These are phyloP conservation scores for Heterobasidion irregulare DNA, from an alignment of 1,284 basidiomycete genomes.

Conservation along the genomic window DNA sequence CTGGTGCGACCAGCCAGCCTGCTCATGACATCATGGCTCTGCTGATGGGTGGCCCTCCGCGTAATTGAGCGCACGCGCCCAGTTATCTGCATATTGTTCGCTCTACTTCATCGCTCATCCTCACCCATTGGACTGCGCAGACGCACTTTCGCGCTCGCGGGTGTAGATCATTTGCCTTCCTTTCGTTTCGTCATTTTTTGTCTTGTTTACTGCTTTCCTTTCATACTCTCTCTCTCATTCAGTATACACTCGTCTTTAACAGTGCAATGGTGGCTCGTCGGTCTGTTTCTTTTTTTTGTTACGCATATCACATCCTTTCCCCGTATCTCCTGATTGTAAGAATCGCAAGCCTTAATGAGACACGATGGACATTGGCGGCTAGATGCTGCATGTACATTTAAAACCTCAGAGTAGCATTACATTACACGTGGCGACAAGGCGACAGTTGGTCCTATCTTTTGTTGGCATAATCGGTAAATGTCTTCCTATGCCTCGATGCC, in stretches of 20 bases:
- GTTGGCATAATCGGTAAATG: too few relatives aligned
- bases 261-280: background rate
- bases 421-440: too few relatives aligned
- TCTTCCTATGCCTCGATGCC: too few relatives aligned
- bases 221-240: background rate
- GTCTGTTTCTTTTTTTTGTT: background rate
- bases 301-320: background rate
- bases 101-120: background rate
- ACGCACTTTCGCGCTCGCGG: background rate
- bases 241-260: background rate
- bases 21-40: conserved; percentile 71
- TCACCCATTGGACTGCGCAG: background rate
- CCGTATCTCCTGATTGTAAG: background rate
- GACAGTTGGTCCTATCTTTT: too few relatives aligned
- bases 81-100: background rate
- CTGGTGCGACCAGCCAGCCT: conserved; percentile 41
- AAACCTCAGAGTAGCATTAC: too few relatives aligned
- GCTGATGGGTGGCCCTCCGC: conserved; percentile 58
- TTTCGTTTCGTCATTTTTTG: background rate
- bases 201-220: background rate
- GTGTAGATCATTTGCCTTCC: background rate
- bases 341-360: background rate
- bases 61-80: conserved; percentile 37
- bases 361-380: background rate
- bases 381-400: background rate